Evolutionary conservation across 345 rosid species (phyloP).

Genomic region (Citrus trifoliata): DNA sequence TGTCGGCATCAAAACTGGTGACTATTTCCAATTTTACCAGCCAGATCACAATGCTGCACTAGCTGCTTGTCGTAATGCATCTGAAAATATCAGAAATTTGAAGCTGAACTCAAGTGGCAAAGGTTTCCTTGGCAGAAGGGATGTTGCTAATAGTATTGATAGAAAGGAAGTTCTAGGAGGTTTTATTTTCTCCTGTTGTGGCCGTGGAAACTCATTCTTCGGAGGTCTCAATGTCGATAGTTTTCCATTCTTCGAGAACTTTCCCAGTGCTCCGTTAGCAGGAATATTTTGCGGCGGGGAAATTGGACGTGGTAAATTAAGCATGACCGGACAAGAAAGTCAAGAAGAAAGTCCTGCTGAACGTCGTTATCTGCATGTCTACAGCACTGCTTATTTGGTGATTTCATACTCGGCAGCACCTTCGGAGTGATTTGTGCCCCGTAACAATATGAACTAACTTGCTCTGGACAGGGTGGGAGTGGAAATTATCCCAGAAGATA

Average conservation of each 20-base stretch:
- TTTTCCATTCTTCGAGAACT: conserved; percentile 64
- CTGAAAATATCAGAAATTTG: conserved; percentile 35
- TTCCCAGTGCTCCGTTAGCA: conserved; percentile 52
- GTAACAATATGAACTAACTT: background rate
- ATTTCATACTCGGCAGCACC: conserved; percentile 35
- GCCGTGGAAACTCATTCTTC: conserved; percentile 56
- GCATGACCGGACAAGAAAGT: conserved; percentile 12
- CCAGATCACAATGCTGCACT: conserved; percentile 42
- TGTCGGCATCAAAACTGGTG: conserved; percentile 57
- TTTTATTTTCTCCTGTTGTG: conserved; percentile 49
- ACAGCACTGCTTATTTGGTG: conserved; percentile 61
- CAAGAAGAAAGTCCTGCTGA: conserved; percentile 20
- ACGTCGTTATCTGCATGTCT: conserved; percentile 44
- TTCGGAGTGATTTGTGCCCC: background rate
- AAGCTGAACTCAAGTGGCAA: conserved; percentile 30
- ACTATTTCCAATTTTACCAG: conserved; percentile 60
- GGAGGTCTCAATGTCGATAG: conserved; percentile 40
- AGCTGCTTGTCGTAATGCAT: conserved; percentile 32
- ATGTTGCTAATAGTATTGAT: background rate
- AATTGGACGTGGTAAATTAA: conserved; percentile 45
- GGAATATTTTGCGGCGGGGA: conserved; percentile 73
- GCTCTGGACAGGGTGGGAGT: background rate
- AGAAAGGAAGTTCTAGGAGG: conserved; percentile 62
- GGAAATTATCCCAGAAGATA: background rate
- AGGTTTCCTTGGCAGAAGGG: conserved; percentile 7